Conservation (phyloP, 2,329 filamentous ascomycete genomes). For the Metarhizium album region DNA sequence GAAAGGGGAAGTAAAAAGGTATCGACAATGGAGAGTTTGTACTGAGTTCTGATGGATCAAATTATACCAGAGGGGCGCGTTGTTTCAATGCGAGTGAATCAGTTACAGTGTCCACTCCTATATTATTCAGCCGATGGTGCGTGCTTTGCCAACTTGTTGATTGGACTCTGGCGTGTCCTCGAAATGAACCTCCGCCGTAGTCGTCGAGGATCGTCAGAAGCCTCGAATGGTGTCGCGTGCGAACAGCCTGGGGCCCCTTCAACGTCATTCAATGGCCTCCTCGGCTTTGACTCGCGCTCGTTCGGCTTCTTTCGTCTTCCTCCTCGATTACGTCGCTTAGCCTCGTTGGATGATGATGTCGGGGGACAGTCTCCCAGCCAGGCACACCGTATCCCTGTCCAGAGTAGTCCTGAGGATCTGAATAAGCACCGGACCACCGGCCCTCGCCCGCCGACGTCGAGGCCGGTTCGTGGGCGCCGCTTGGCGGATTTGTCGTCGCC, state of each 20-base stretch:
- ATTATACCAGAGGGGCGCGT: too few relatives aligned
- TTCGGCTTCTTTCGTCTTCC: slow-evolving; percentile 70
- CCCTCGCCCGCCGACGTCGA: slow-evolving; percentile 18
- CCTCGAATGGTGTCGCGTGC: neutral
- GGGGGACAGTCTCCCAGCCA: slow-evolving; percentile 65
- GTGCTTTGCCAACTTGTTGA: neutral
- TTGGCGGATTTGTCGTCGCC: slow-evolving; percentile 30
- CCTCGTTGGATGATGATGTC: slow-evolving; percentile 79
- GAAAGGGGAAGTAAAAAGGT: neutral
- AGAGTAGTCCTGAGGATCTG: slow-evolving; percentile 47
- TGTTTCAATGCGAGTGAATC: too few relatives aligned
- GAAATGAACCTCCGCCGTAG: too few relatives aligned
- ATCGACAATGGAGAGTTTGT: neutral
- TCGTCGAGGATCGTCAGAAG: neutral
- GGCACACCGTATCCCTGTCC: slow-evolving; percentile 55
- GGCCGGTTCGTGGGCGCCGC: slow-evolving; percentile 22
- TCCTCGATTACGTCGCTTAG: slow-evolving; percentile 83
- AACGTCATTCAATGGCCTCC: slow-evolving; percentile 14
- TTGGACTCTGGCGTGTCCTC: neutral
- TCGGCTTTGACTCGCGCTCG: slow-evolving; percentile 56
- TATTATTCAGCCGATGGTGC: too few relatives aligned
- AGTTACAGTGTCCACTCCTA: too few relatives aligned
- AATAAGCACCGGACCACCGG: slow-evolving; percentile 33
- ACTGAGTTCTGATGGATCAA: neutral
- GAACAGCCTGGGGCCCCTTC: neutral